Percentiles rank a stretch among this genome's conserved stretches.
These are phyloP conservation scores for Claviceps maximensis DNA, from an alignment of 2,329 filamentous ascomycete species.

Conservation along the genomic window DNA sequence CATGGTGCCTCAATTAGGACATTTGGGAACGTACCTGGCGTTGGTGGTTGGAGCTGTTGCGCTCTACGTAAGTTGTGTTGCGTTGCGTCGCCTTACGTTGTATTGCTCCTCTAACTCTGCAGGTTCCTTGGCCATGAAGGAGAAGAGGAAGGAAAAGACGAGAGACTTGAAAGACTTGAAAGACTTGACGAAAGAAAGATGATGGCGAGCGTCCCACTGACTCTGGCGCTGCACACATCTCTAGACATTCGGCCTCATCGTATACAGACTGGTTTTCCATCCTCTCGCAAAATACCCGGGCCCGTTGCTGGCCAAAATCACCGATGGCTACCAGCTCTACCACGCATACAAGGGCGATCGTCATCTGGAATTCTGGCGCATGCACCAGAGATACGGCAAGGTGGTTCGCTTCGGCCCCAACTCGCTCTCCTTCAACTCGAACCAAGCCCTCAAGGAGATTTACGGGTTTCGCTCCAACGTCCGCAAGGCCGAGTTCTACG, in stretches of 20 bases:
- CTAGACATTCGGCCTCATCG: constrained; percentile 27
- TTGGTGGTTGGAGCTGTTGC: constrained; percentile 21
- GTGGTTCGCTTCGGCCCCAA: constrained; percentile 70
- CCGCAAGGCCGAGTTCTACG: constrained; percentile 59
- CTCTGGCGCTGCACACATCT: too few relatives aligned
- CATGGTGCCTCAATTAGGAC: constrained; percentile 19
- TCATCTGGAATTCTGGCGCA: constrained; percentile 57
- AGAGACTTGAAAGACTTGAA: too few relatives aligned
- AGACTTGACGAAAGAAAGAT: too few relatives aligned
- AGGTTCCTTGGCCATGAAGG: not conserved
- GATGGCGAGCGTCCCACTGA: too few relatives aligned
- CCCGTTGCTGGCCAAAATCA: constrained; percentile 48
- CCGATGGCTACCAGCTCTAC: constrained; percentile 54
- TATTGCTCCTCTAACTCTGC: too few relatives aligned
- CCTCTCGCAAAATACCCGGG: constrained; percentile 53
- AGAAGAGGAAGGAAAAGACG: not conserved
- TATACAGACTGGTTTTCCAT: constrained; percentile 50
- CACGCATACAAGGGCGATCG: constrained; percentile 63
- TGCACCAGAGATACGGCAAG: constrained; percentile 59
- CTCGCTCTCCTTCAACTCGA: constrained; percentile 63
- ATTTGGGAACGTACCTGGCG: constrained; percentile 28
- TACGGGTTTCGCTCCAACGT: constrained; percentile 52
- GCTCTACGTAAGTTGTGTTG: constrained; percentile 26
- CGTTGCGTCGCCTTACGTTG: not conserved
- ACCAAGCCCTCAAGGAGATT: constrained; percentile 51